Percentiles rank a stretch among this genome's conserved stretches.
These are phyloP conservation scores for Chenopodium formosanum DNA, from an alignment of 148 eudicot genomes.

Conservation along the genomic window DNA sequence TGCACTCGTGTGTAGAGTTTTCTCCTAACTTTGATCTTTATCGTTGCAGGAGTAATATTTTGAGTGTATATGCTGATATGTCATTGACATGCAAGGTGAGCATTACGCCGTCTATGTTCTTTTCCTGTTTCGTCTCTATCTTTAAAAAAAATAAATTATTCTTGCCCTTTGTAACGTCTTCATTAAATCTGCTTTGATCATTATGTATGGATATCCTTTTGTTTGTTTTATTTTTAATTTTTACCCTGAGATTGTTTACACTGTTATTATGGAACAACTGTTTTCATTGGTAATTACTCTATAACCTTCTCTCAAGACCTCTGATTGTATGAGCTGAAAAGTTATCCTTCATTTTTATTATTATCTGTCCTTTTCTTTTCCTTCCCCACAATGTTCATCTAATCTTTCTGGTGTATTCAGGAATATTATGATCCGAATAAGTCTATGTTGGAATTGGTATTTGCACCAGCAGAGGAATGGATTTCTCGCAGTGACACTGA, in stretches of 20 bases:
- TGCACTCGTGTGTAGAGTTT: not conserved
- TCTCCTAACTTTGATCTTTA: not conserved
- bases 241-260: not conserved
- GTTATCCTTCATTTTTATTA: not conserved
- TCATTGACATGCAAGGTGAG: conserved; percentile 93
- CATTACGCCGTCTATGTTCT: not conserved
- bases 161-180: not conserved
- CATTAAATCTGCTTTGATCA: not conserved
- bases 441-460: conserved; percentile 97
- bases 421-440: conserved; percentile 82
- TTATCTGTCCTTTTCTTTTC: not conserved
- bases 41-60: conserved; percentile 78
- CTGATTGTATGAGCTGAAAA: not conserved
- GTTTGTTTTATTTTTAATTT: not conserved
- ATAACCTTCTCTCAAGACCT: not conserved
- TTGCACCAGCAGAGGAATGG: conserved; percentile 99
- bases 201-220: not conserved
- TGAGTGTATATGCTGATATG: conserved; percentile 99
- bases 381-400: not conserved
- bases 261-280: not conserved
- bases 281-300: not conserved
- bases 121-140: not conserved
- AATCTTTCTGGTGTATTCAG: conserved; percentile 36
- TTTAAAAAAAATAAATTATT: no score
- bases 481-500: conserved; percentile 74